Conservation (phyloP, 148 eudicot species). For the Selenicereus undatus region DNA sequence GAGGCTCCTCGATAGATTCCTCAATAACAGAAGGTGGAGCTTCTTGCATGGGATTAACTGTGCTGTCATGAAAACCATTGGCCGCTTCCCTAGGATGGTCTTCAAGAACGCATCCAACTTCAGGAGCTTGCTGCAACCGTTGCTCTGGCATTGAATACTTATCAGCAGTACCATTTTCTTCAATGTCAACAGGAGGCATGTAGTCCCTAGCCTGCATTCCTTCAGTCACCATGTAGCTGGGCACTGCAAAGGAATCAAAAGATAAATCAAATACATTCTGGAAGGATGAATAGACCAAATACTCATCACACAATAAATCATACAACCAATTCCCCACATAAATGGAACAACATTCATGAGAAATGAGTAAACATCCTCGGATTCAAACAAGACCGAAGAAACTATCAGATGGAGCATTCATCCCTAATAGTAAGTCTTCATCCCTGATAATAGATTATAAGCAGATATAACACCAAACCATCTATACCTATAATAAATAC, state of each 20-base stretch:
- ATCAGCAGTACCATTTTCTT: slow-evolving; percentile 59
- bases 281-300: not conserved
- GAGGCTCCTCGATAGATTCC: slow-evolving; percentile 72
- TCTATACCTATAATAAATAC: no score
- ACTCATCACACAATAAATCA: not conserved
- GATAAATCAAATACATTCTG: not conserved
- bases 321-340: not conserved
- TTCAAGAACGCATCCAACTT: slow-evolving; percentile 48
- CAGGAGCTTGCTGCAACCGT: slow-evolving; percentile 54
- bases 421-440: no score
- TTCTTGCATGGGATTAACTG: slow-evolving; percentile 46
- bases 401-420: no score
- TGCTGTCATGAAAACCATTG: slow-evolving; percentile 68
- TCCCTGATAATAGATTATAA: no score
- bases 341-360: not conserved
- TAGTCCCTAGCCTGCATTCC: slow-evolving; percentile 58
- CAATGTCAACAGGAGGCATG: slow-evolving; percentile 45
- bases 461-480: not conserved
- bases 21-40: slow-evolving; percentile 41
- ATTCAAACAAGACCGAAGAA: no score
- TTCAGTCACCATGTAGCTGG: slow-evolving; percentile 65
- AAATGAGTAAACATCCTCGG: not conserved
- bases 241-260: slow-evolving; percentile 35
- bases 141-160: slow-evolving; percentile 59
- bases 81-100: slow-evolving; percentile 48